Evolutionary conservation across 495 filamentous ascomycete genomes (phyloP).

Genomic region (Penicillium ochrochloron): DNA sequence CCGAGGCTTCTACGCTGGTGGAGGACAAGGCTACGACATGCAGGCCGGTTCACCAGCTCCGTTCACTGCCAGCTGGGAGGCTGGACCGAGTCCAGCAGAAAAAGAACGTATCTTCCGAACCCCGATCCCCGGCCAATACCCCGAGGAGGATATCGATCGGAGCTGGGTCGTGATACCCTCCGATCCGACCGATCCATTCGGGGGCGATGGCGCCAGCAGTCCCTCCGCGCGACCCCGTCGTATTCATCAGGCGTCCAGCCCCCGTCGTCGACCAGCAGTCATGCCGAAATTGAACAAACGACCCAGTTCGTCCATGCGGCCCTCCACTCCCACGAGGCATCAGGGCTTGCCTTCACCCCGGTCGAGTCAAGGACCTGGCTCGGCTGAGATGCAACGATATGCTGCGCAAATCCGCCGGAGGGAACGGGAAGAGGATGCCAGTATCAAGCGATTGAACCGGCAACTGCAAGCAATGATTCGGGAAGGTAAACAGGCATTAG

Average conservation of each 20-base stretch:
- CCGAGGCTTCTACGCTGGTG: conserved; percentile 83
- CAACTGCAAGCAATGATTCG: conserved; percentile 83
- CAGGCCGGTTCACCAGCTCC: conserved; percentile 21
- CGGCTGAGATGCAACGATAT: conserved; percentile 67
- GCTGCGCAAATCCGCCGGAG: conserved; percentile 67
- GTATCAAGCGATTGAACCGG: conserved; percentile 75
- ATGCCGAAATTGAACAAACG: conserved; percentile 36
- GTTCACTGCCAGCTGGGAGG: conserved; percentile 35
- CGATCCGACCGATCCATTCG: conserved; percentile 28
- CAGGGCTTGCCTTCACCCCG: conserved; percentile 38
- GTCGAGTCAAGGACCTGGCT: conserved; percentile 50
- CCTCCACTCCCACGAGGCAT: conserved; percentile 47
- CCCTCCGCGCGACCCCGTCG: conserved; percentile 29
- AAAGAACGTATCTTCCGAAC: conserved; percentile 27
- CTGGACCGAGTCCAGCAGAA: conserved; percentile 22
- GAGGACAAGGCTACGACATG: conserved; percentile 70
- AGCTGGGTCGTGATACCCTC: conserved; percentile 79
- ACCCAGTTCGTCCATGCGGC: conserved; percentile 32
- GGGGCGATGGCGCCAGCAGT: conserved; percentile 23
- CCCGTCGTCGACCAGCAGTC: conserved; percentile 34
- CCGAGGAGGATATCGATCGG: conserved; percentile 61
- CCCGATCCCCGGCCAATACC: conserved; percentile 36
- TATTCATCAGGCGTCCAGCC: conserved; percentile 31
- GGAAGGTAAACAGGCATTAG: conserved; percentile 85
- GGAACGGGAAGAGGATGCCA: conserved; percentile 78